Evolutionary conservation across 768 basidiomycete species (phyloP).

Genomic region (Favolaschia claudopus): DNA sequence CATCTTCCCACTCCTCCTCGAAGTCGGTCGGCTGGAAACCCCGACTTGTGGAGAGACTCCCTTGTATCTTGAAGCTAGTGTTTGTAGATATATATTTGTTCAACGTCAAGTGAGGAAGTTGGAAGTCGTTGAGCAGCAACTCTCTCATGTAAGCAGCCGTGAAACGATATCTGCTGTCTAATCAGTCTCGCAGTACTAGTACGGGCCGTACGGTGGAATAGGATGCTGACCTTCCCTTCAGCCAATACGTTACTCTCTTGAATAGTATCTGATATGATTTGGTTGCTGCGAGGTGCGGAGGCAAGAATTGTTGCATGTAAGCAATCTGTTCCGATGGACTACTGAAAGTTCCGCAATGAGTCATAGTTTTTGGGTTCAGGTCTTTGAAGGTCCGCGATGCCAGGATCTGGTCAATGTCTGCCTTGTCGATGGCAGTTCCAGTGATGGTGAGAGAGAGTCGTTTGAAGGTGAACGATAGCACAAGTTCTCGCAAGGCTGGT

Average conservation of each 20-base stretch:
- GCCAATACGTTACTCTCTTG: slow-evolving; percentile 52
- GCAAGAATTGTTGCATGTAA: slow-evolving; percentile 50
- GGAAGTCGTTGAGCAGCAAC: slow-evolving; percentile 47
- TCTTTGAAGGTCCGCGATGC: slow-evolving; percentile 34
- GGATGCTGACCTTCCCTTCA: slow-evolving; percentile 50
- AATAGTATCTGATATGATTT: slow-evolving; percentile 41
- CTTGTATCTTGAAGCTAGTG: slow-evolving; percentile 36
- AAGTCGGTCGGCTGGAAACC: slow-evolving; percentile 44
- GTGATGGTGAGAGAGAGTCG: slow-evolving; percentile 54
- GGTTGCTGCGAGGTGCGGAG: slow-evolving; percentile 36
- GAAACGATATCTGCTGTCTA: slow-evolving; percentile 48
- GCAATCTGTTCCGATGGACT: slow-evolving; percentile 33
- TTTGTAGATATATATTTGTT: slow-evolving; percentile 52
- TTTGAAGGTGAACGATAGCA: slow-evolving; percentile 48
- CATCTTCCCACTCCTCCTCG: slow-evolving; percentile 35
- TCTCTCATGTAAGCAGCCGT: slow-evolving; percentile 53
- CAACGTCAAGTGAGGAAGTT: slow-evolving; percentile 47
- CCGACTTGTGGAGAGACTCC: not conserved
- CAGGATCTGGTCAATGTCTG: slow-evolving; percentile 45
- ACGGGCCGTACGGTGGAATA: no score
- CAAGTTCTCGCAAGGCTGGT: slow-evolving; percentile 51
- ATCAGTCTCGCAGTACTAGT: not conserved
- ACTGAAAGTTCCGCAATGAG: slow-evolving; percentile 1
- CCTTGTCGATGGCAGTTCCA: slow-evolving; percentile 55
- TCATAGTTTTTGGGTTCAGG: not conserved